These are phyloP conservation scores for Anisodus acutangulus DNA, from an alignment of 257 asterid species.

Conservation along the genomic window DNA sequence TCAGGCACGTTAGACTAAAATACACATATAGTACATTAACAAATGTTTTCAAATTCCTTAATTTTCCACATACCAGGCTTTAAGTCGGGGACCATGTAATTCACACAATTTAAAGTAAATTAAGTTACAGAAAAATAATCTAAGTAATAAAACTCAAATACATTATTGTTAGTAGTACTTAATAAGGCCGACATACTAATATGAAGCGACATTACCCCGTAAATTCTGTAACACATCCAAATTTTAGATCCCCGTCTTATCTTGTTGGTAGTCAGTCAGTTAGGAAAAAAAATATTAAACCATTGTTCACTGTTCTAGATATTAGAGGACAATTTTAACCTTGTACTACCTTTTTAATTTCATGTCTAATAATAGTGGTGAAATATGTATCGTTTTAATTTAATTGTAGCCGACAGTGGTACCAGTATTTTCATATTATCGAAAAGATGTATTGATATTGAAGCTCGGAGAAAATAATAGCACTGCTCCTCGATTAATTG, in stretches of 20 bases:
- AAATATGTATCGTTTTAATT: too few species aligned
- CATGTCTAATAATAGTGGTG: too few species aligned
- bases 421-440: neutral
- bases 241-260: constrained; percentile 24
- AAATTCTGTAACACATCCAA: constrained; percentile 32
- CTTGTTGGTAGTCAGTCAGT: neutral
- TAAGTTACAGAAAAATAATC: neutral
- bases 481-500: neutral
- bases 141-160: neutral
- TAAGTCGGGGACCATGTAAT: constrained; percentile 19
- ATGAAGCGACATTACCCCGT: constrained; percentile 27
- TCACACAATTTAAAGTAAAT: neutral
- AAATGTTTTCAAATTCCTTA: neutral
- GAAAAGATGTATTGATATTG: neutral
- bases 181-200: neutral
- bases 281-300: neutral
- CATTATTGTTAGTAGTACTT: neutral
- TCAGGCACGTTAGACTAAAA: neutral
- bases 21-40: neutral
- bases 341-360: too few species aligned
- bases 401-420: neutral
- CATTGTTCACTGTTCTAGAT: neutral
- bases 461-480: neutral
- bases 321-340: too few species aligned
- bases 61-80: neutral